Evolutionary conservation across 768 basidiomycete genomes (phyloP).

Genomic region (Vararia minispora): DNA sequence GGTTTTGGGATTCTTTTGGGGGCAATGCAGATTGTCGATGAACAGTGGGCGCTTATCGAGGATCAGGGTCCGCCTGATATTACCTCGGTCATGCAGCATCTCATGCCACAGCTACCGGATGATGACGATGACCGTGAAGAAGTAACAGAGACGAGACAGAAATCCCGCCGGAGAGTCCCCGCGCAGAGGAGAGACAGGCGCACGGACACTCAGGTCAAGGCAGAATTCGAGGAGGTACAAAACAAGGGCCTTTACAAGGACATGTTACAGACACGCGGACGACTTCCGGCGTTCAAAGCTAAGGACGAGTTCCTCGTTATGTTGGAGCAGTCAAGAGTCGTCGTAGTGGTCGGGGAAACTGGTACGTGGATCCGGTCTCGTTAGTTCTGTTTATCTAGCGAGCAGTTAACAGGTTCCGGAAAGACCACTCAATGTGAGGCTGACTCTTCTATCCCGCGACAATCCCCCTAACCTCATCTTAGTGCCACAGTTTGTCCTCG

Average conservation of each 20-base stretch:
- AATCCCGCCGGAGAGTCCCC: conserved; percentile 17
- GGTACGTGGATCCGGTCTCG: conserved; percentile 28
- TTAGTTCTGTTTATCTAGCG: neutral
- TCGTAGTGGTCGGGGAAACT: conserved; percentile 87
- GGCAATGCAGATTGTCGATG: conserved; percentile 58
- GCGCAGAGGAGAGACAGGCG: conserved; percentile 28
- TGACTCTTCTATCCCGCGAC: conserved; percentile 1
- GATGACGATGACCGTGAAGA: neutral
- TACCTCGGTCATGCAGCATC: conserved; percentile 48
- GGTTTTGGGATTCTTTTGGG: conserved; percentile 69
- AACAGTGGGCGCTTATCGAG: conserved; percentile 55
- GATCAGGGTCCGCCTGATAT: conserved; percentile 69
- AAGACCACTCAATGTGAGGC: conserved; percentile 78
- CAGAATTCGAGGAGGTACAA: conserved; percentile 38
- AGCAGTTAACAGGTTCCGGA: conserved; percentile 51
- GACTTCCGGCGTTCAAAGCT: conserved; percentile 68
- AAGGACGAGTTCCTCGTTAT: conserved; percentile 49
- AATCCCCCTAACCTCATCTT: neutral
- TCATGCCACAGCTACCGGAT: conserved; percentile 28
- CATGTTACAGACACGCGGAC: conserved; percentile 44
- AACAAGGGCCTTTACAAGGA: conserved; percentile 37
- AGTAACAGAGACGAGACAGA: neutral
- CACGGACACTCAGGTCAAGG: conserved; percentile 36
- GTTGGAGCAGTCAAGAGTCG: conserved; percentile 49
- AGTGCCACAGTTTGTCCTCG: conserved; percentile 88